These are phyloP conservation scores for Talaromyces islandicus DNA, from an alignment of 2,329 filamentous ascomycete genomes.

Conservation along the genomic window DNA sequence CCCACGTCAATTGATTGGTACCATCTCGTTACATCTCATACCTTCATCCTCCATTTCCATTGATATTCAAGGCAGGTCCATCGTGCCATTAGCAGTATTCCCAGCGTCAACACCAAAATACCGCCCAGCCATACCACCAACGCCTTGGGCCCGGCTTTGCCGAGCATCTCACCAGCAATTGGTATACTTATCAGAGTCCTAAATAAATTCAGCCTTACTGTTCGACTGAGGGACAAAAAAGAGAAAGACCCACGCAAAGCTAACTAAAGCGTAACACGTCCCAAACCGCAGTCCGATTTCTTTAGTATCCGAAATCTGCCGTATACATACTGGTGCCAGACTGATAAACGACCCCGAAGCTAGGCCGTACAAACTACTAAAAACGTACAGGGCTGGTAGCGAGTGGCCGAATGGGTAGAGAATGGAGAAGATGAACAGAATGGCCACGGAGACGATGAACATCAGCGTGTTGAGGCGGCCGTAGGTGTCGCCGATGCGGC, in stretches of 20 bases:
- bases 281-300: slow-evolving; percentile 45
- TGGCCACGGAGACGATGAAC: slow-evolving; percentile 26
- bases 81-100: slow-evolving; percentile 28
- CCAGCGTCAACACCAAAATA: slow-evolving; percentile 33
- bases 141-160: slow-evolving; percentile 39
- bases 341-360: slow-evolving; percentile 44
- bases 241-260: slow-evolving; percentile 32
- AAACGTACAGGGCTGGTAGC: slow-evolving; percentile 35
- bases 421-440: slow-evolving; percentile 38
- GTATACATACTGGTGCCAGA: slow-evolving; percentile 41
- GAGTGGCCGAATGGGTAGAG: slow-evolving; percentile 41
- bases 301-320: slow-evolving; percentile 42
- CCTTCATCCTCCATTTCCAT: slow-evolving; percentile 32
- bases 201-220: neutral
- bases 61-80: slow-evolving; percentile 35
- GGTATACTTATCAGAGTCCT: slow-evolving; percentile 44
- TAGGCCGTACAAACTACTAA: slow-evolving; percentile 42
- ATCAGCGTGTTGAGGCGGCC: slow-evolving; percentile 44
- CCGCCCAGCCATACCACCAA: slow-evolving; percentile 43
- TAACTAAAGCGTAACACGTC: slow-evolving; percentile 45
- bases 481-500: slow-evolving; percentile 38
- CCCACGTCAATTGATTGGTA: neutral
- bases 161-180: slow-evolving; percentile 44
- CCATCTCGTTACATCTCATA: slow-evolving; percentile 15
- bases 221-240: neutral